These are phyloP conservation scores for Oryza punctata DNA, from an alignment of 176 grass and related monocot genomes.

Conservation along the genomic window DNA sequence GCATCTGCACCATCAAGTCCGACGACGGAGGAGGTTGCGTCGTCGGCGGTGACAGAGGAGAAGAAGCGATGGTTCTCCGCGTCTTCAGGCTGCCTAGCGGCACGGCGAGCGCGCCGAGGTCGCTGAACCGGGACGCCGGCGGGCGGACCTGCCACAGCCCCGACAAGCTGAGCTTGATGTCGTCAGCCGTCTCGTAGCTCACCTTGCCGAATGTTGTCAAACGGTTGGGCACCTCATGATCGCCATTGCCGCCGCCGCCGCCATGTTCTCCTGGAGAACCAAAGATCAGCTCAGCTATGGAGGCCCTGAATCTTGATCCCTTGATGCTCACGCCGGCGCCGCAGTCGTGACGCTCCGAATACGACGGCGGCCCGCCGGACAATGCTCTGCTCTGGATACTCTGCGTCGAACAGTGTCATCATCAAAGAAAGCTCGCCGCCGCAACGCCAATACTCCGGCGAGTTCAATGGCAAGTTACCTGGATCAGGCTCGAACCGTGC, in stretches of 20 bases:
- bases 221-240: constrained; percentile 17
- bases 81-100: constrained; percentile 44
- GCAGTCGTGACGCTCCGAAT: constrained; percentile 50
- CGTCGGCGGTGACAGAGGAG: neutral
- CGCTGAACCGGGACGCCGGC: constrained; percentile 33
- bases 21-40: neutral
- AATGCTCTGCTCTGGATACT: constrained; percentile 31
- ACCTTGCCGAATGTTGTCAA: constrained; percentile 61
- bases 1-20: neutral
- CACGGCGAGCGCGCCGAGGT: constrained; percentile 37
- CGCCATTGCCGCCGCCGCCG: neutral
- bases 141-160: constrained; percentile 56
- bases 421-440: neutral
- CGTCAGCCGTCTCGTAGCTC: constrained; percentile 36
- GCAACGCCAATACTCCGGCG: neutral
- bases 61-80: neutral
- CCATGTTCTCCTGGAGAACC: constrained; percentile 23
- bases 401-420: constrained; percentile 38
- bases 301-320: constrained; percentile 50
- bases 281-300: constrained; percentile 59
- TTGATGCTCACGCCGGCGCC: constrained; percentile 59
- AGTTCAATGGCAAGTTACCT: constrained; percentile 48
- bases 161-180: constrained; percentile 70
- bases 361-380: constrained; percentile 51
- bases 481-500: constrained; percentile 26